phyloP scores from a whole-genome alignment of 345 rosid genomes.

The Bruguiera sexangula region DNA sequence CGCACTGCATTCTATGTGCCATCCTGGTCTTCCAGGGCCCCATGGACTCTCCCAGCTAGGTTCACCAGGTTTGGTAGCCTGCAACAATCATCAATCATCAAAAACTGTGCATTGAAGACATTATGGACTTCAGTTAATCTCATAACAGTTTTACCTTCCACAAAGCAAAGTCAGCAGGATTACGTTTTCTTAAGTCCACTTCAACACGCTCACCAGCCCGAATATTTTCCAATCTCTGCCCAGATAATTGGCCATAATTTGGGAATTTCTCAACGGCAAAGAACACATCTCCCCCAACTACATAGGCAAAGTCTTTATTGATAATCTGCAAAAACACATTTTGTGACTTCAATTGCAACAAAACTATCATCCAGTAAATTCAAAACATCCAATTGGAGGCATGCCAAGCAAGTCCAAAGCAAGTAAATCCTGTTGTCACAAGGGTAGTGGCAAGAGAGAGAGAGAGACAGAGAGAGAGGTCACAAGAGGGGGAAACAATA shows the following conservation, averaged over 20 bases:
- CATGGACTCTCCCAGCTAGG: constrained; percentile 88
- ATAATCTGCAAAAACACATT: constrained; percentile 56
- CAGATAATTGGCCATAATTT: constrained; percentile 71
- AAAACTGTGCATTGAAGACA: background rate
- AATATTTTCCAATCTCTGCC: constrained; percentile 63
- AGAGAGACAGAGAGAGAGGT: too few relatives aligned
- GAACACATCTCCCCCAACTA: constrained; percentile 75
- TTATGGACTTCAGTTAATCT: background rate
- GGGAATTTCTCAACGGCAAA: constrained; percentile 70
- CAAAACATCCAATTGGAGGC: background rate
- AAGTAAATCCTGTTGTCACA: background rate
- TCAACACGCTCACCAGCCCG: constrained; percentile 87
- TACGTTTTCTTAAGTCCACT: constrained; percentile 73
- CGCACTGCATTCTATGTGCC: constrained; percentile 99
- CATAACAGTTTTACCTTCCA: constrained; percentile 62
- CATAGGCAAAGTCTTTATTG: constrained; percentile 64
- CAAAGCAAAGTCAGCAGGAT: constrained; percentile 87
- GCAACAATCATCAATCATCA: constrained; percentile 23
- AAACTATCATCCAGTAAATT: background rate
- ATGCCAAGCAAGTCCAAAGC: background rate
- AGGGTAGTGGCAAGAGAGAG: too few relatives aligned
- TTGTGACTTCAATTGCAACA: background rate
- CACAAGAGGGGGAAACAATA: too few relatives aligned
- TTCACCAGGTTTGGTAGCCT: constrained; percentile 91
- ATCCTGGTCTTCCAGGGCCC: constrained; percentile 95